Evolutionary conservation across 2,329 filamentous ascomycete species (phyloP), one percentile per base, ranked within the genome.

Genomic region (Westerdykella aurantiaca): DNA sequence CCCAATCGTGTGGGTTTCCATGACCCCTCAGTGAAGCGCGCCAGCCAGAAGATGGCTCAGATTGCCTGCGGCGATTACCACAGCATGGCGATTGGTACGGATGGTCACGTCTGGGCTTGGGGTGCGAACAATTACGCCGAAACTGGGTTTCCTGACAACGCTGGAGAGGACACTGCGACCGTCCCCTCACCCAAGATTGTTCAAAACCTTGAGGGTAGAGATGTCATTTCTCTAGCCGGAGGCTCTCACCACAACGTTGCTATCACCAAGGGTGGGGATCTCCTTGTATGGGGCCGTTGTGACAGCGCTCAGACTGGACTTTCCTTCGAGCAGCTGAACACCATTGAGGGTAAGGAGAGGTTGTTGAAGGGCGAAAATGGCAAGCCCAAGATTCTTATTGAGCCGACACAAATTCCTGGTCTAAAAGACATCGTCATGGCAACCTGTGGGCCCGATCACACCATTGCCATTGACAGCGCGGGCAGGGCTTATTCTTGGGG

Each of bases 71-170:
- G 88, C 37, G 80, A 83, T 12, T 91, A 90, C 68, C 87, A 95
- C 72, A 86, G 82, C 55, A 91, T 95, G 56, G 85, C 84, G 39
- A 77, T 88, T 39, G 77, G 79, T 55, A 78, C 81, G 48, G 77
- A 82, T 22, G 82, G 82, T 33, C 75, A 79, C 23, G 83, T 91
- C 25, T 93, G 82, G 68, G 79, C 82, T 0, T 95, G 88, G 88
- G 88, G 89, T 18, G 73, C 91, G 23, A 95, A 95, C 75, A 89
- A 86, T 69, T 94, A 86, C 66, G 86, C 84, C 50, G 84, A 95
- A 70, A 86, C 86, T 13, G 88, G 85, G 31, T 75, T 84, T 46
- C 72, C 74, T 13, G 75, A 80, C 35, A 74, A 76, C 42, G 81
- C 79, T 12, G 83, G 82, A 25, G 79, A 83, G 45, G 80, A 85